These are phyloP conservation scores for Alternaria dauci DNA, from an alignment of 2,329 filamentous ascomycete genomes.

Conservation along the genomic window DNA sequence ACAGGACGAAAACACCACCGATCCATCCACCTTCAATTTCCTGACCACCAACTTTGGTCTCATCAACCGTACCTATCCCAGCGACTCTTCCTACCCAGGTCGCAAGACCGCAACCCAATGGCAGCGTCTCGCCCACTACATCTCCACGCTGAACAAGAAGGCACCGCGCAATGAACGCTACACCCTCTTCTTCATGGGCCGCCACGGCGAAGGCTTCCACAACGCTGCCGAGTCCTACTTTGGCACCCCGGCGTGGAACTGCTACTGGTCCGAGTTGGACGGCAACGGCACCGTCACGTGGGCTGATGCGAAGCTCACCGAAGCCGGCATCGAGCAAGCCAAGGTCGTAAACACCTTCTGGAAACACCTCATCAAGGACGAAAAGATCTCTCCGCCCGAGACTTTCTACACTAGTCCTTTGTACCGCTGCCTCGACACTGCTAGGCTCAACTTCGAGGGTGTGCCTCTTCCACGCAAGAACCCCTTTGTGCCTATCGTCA, in stretches of 20 bases:
- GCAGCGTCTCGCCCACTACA: constrained; percentile 69
- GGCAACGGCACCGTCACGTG: constrained; percentile 70
- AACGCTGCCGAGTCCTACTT: constrained; percentile 73
- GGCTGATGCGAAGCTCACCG: constrained; percentile 70
- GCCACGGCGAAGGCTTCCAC: constrained; percentile 74
- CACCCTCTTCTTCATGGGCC: constrained; percentile 72
- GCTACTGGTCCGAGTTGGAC: constrained; percentile 71
- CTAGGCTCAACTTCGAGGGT: constrained; percentile 66
- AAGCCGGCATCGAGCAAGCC: constrained; percentile 65
- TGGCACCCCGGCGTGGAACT: constrained; percentile 74
- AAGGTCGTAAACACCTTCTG: constrained; percentile 68
- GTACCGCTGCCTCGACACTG: constrained; percentile 69
- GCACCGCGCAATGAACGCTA: constrained; percentile 61
- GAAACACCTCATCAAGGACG: constrained; percentile 57
- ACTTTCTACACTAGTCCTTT: constrained; percentile 72
- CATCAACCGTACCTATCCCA: constrained; percentile 68
- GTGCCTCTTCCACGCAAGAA: constrained; percentile 61
- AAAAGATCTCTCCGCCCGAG: constrained; percentile 68
- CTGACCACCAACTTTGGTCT: constrained; percentile 67
- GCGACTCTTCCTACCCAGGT: constrained; percentile 54
- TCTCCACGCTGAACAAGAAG: constrained; percentile 63
- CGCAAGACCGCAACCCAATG: constrained; percentile 64
- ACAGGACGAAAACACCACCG: constrained; percentile 67
- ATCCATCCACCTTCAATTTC: constrained; percentile 62
- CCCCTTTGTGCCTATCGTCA: constrained; percentile 67